Evolutionary conservation across 2,329 filamentous ascomycete species (phyloP).

Genomic region (Diplocarpon mali): DNA sequence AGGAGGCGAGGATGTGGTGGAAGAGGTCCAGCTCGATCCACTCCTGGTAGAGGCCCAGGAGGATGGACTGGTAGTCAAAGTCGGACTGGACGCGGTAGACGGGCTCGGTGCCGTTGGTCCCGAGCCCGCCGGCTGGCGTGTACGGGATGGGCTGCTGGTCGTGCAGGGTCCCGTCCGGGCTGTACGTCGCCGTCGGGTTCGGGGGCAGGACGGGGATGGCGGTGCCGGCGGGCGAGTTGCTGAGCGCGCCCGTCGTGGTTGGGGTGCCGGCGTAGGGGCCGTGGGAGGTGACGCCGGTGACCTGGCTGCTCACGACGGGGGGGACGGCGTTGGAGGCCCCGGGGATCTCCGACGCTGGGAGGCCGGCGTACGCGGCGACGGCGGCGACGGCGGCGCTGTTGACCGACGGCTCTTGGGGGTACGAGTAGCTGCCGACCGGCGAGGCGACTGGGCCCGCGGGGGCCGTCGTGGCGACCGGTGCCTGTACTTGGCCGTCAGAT

Average conservation of each 20-base stretch:
- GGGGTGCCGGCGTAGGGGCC: conserved; percentile 56
- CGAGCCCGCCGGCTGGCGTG: conserved; percentile 59
- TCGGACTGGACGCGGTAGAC: conserved; percentile 71
- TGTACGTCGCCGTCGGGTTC: conserved; percentile 57
- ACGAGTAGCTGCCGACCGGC: conserved; percentile 16
- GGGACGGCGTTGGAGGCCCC: conserved; percentile 17
- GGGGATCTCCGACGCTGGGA: conserved; percentile 21
- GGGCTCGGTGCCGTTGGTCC: conserved; percentile 66
- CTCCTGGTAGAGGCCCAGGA: conserved; percentile 70
- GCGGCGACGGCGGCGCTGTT: conserved; percentile 21
- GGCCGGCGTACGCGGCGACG: conserved; percentile 18
- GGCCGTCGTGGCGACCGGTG: background rate
- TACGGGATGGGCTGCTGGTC: conserved; percentile 61
- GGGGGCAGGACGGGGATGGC: conserved; percentile 48
- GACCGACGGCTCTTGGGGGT: conserved; percentile 17
- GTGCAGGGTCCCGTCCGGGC: conserved; percentile 57
- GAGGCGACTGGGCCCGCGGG: conserved; percentile 2
- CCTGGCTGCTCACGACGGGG: conserved; percentile 36
- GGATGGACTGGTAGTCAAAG: conserved; percentile 66
- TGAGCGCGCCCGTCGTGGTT: conserved; percentile 59
- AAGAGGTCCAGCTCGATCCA: conserved; percentile 80
- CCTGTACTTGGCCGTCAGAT: no score
- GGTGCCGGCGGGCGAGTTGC: conserved; percentile 43
- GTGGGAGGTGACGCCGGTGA: conserved; percentile 53
- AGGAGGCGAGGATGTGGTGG: conserved; percentile 61